phyloP scores from a whole-genome alignment of 257 asterid species.

The Scutellaria baicalensis region DNA sequence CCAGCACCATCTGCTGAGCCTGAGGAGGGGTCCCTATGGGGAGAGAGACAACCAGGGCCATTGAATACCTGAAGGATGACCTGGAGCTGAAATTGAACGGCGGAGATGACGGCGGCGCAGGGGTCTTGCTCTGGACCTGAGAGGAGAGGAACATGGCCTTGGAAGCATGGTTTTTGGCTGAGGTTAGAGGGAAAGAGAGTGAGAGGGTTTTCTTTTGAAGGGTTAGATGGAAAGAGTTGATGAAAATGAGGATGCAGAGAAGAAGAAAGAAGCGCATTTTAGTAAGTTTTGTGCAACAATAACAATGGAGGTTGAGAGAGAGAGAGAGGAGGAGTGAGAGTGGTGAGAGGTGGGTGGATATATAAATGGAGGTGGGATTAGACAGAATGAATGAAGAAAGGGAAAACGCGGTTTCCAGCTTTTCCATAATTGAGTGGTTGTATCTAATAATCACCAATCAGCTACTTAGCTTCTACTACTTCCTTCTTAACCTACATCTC shows the following conservation, averaged over 20 bases:
- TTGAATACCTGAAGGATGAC: conserved; percentile 53
- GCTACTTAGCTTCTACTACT: conserved; percentile 11
- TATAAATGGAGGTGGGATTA: neutral
- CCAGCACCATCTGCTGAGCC: conserved; percentile 66
- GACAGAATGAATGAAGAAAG: neutral
- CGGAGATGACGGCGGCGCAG: conserved; percentile 9
- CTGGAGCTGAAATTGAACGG: conserved; percentile 32
- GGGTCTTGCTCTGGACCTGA: neutral
- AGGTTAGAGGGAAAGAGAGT: conserved; percentile 47
- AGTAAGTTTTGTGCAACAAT: conserved; percentile 19
- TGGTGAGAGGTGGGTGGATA: conserved; percentile 1
- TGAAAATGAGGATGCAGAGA: conserved; percentile 9
- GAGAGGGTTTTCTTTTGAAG: conserved; percentile 30
- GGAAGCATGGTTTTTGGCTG: conserved; percentile 25
- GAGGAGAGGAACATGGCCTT: conserved; percentile 22
- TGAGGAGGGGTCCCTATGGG: conserved; percentile 96
- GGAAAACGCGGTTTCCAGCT: conserved; percentile 24
- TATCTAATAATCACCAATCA: conserved; percentile 8
- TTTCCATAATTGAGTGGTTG: conserved; percentile 15
- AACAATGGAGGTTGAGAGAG: neutral
- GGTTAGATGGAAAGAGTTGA: conserved; percentile 15
- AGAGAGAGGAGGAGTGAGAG: neutral
- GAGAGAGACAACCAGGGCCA: conserved; percentile 77
- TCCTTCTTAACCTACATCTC: neutral
- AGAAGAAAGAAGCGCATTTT: neutral